These are phyloP conservation scores for Saccharomyces hybrid DNA, from an alignment of 1,139 yeast species.

Conservation along the genomic window DNA sequence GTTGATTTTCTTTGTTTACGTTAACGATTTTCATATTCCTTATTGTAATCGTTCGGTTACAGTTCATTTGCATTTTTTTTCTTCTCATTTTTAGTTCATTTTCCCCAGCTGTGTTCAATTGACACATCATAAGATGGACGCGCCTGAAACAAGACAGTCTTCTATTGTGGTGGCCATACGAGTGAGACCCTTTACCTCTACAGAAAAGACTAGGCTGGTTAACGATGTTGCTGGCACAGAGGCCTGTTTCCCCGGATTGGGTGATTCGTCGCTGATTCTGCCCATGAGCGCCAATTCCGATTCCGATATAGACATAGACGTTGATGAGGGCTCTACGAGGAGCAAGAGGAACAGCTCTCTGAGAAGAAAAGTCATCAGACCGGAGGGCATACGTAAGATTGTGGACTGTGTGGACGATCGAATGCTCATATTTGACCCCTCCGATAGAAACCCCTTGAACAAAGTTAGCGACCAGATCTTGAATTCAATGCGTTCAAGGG, in stretches of 20 bases:
- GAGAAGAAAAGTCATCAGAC: constrained; percentile 29
- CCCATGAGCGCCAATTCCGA: constrained; percentile 12
- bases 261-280: constrained; percentile 19
- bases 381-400: constrained; percentile 59
- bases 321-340: constrained; percentile 27
- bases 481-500: constrained; percentile 30
- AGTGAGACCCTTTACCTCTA: constrained; percentile 64
- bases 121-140: not conserved
- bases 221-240: constrained; percentile 35
- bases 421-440: constrained; percentile 84
- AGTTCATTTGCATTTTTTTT: not conserved
- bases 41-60: not conserved
- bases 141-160: constrained; percentile 42
- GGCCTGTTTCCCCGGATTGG: constrained; percentile 10
- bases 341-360: constrained; percentile 8
- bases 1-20: not conserved
- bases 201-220: constrained; percentile 46
- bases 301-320: not conserved
- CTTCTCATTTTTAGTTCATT: not conserved
- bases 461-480: constrained; percentile 54
- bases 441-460: constrained; percentile 61
- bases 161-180: constrained; percentile 75
- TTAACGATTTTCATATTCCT: not conserved
- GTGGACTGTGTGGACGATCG: constrained; percentile 80
- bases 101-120: not conserved